phyloP scores from a whole-genome alignment of 1,284 basidiomycete genomes.

The Pseudozyma hubeiensis region DNA sequence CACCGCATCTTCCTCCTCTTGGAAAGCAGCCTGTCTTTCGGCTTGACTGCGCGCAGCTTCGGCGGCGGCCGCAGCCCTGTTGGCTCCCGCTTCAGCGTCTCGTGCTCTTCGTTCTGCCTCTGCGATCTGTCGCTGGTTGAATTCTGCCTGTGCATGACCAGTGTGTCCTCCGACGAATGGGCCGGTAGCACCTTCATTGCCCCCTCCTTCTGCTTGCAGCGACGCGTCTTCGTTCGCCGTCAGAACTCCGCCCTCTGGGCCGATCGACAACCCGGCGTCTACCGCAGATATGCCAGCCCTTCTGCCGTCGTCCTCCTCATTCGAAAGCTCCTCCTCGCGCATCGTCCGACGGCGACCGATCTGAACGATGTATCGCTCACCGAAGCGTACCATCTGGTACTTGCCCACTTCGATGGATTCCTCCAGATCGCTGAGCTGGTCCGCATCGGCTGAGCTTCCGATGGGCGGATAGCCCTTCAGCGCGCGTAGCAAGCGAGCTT shows the following conservation, averaged over 20 bases:
- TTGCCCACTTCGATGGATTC: slow-evolving; percentile 57
- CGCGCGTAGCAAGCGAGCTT: slow-evolving; percentile 51
- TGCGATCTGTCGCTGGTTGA: slow-evolving; percentile 21
- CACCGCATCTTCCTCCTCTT: slow-evolving; percentile 46
- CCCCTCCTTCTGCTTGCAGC: slow-evolving; percentile 5
- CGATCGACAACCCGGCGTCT: slow-evolving; percentile 24
- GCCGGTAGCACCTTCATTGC: slow-evolving; percentile 14
- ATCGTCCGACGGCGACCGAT: slow-evolving; percentile 58
- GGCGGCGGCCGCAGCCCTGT: slow-evolving; percentile 31
- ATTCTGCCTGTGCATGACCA: slow-evolving; percentile 41
- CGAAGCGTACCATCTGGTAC: slow-evolving; percentile 55
- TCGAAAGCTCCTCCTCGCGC: slow-evolving; percentile 57
- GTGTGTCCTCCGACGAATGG: slow-evolving; percentile 36
- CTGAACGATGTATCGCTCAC: slow-evolving; percentile 62
- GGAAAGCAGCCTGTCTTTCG: slow-evolving; percentile 40
- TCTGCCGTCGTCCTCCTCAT: slow-evolving; percentile 53
- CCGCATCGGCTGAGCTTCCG: slow-evolving; percentile 54
- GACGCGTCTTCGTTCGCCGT: slow-evolving; percentile 13
- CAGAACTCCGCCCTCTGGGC: slow-evolving; percentile 10
- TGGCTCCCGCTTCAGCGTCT: slow-evolving; percentile 42
- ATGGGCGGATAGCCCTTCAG: slow-evolving; percentile 61
- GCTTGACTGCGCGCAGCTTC: slow-evolving; percentile 38
- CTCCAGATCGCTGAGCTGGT: slow-evolving; percentile 63
- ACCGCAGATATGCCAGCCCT: slow-evolving; percentile 28
- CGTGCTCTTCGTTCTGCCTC: slow-evolving; percentile 41